Percentiles rank a stretch among this genome's conserved stretches.
These are phyloP conservation scores for Parafenestella ontariensis DNA, from an alignment of 2,329 filamentous ascomycete species.

Conservation along the genomic window DNA sequence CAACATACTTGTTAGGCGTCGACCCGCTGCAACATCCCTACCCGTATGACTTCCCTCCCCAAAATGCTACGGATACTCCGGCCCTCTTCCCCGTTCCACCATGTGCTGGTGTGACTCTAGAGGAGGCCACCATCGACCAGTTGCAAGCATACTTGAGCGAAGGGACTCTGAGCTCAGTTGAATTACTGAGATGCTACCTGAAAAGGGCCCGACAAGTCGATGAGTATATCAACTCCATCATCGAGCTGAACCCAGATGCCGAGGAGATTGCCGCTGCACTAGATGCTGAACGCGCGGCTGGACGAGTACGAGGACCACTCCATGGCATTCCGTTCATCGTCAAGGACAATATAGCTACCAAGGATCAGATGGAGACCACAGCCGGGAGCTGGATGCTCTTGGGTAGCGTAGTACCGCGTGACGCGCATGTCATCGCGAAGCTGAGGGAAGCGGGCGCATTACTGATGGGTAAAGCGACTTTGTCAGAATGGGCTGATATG, in stretches of 20 bases:
- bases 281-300: conserved; percentile 66
- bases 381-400: conserved; percentile 73
- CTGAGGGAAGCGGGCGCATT: conserved; percentile 72
- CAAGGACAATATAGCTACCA: conserved; percentile 67
- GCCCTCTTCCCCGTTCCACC: conserved; percentile 66
- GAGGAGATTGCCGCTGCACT: conserved; percentile 66
- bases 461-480: conserved; percentile 70
- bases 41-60: conserved; percentile 47
- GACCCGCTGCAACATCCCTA: conserved; percentile 36
- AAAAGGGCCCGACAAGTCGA: conserved; percentile 67
- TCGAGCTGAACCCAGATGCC: conserved; percentile 73
- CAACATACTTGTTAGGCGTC: conserved; percentile 19
- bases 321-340: conserved; percentile 79
- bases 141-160: conserved; percentile 66
- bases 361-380: conserved; percentile 76
- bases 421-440: conserved; percentile 68
- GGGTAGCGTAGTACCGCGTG: conserved; percentile 70
- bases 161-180: conserved; percentile 39
- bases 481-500: conserved; percentile 73
- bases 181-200: conserved; percentile 53
- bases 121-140: conserved; percentile 74
- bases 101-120: conserved; percentile 67
- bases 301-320: conserved; percentile 67
- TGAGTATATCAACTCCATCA: conserved; percentile 67
- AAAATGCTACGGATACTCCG: conserved; percentile 31